A percentile compares a stretch with the other conserved stretches of the same genome.
phyloP scores from a whole-genome alignment of 176 grass and related monocot species.

The Puccinellia tenuiflora region DNA sequence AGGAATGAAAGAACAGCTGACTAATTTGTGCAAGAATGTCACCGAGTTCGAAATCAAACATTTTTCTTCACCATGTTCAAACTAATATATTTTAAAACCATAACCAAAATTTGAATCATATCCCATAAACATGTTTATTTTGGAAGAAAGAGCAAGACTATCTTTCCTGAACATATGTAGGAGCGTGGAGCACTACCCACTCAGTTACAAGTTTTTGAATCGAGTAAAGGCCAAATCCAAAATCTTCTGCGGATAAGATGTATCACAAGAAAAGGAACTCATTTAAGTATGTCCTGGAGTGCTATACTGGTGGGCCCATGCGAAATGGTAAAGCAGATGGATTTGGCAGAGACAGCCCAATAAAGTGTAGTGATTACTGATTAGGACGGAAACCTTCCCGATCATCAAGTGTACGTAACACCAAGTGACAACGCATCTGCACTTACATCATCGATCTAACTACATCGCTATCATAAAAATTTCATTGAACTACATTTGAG shows the following conservation, averaged over 20 bases:
- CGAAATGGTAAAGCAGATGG: not conserved
- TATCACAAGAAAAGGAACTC: not conserved
- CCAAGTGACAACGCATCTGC: not conserved
- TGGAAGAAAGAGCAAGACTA: not conserved
- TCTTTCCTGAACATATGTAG: not conserved
- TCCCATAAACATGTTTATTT: not conserved
- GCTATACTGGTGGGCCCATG: not conserved
- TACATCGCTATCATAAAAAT: not conserved
- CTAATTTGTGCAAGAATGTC: not conserved
- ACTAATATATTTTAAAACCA: not conserved
- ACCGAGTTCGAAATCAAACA: not conserved
- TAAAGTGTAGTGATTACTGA: not conserved
- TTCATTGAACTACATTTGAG: not conserved
- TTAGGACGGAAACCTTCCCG: not conserved
- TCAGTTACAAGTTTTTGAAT: not conserved
- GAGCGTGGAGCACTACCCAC: not conserved
- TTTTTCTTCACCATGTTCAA: not conserved
- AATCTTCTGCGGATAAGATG: slow-evolving; percentile 5
- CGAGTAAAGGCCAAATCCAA: not conserved
- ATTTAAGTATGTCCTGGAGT: not conserved
- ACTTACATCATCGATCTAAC: not conserved
- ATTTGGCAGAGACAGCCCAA: not conserved
- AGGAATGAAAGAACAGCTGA: not conserved
- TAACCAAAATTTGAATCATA: not conserved
- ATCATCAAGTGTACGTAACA: too few species aligned